Conservation (phyloP, 257 asterid species). For the Henckelia pumila region DNA sequence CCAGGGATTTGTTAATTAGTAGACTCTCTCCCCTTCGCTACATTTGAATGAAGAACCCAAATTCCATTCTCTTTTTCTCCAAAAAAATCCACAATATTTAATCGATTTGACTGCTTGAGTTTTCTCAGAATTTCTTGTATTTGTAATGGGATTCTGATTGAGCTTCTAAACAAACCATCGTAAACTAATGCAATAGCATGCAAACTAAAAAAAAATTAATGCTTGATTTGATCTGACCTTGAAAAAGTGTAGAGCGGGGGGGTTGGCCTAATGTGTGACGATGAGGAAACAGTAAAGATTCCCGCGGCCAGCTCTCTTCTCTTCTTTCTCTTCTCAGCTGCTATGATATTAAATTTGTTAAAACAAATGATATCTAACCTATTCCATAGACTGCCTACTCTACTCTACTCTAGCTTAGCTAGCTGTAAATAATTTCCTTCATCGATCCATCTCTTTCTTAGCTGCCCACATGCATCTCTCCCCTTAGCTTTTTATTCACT, state of each 20-base stretch:
- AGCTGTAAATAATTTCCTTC: background rate
- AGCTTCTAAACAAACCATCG: no score
- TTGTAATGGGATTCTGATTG: background rate
- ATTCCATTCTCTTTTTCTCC: no score
- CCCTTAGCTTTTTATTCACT: conserved; percentile 53
- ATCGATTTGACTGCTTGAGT: background rate
- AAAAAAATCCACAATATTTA: no score
- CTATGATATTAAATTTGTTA: background rate
- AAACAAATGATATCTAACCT: conserved; percentile 2
- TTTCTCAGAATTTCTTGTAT: background rate
- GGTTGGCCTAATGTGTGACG: conserved; percentile 18
- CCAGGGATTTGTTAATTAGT: background rate
- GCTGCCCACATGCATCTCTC: conserved; percentile 38
- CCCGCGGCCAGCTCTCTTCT: background rate
- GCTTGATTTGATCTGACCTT: background rate
- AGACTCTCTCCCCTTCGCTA: no score
- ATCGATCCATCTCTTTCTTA: conserved; percentile 7
- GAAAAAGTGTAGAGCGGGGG: no score
- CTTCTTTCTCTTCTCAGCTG: no score
- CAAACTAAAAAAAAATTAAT: no score
- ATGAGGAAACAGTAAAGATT: conserved; percentile 24
- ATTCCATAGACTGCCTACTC: background rate
- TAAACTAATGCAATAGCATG: no score
- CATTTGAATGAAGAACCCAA: no score
- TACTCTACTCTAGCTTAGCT: background rate